Evolutionary conservation across 805 yeast genomes (phyloP).

Genomic region (Candida rishiriensis): DNA sequence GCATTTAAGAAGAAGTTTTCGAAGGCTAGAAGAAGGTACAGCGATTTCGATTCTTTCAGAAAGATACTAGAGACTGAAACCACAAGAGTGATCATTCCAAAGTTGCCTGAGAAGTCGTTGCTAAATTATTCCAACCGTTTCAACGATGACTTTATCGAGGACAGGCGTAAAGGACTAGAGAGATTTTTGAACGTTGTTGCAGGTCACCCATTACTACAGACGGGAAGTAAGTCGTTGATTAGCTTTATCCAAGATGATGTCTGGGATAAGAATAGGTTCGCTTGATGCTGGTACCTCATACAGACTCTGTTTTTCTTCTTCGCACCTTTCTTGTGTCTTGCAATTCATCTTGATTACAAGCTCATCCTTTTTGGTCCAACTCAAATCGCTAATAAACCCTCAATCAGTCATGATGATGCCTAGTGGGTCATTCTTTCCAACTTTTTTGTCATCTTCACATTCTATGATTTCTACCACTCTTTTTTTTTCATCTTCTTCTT

Average conservation of each 20-base stretch:
- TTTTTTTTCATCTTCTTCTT: too few species aligned
- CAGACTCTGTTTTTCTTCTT: too few species aligned
- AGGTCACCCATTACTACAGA: conserved; percentile 90
- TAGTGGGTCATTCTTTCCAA: too few species aligned
- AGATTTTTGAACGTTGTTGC: conserved; percentile 73
- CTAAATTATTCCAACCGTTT: conserved; percentile 62
- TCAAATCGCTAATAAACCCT: too few species aligned
- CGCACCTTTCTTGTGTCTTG: too few species aligned
- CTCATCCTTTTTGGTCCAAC: too few species aligned
- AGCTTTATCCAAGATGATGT: conserved; percentile 84
- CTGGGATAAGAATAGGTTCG: conserved; percentile 50
- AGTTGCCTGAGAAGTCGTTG: conserved; percentile 78
- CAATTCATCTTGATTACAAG: too few species aligned
- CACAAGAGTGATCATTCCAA: conserved; percentile 77
- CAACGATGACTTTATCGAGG: conserved; percentile 77
- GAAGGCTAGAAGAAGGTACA: conserved; percentile 77
- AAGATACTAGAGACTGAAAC: conserved; percentile 71
- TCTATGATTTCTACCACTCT: too few species aligned
- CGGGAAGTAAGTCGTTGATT: conserved; percentile 72
- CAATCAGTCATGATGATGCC: too few species aligned
- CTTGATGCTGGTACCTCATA: neutral
- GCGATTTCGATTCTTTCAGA: conserved; percentile 82
- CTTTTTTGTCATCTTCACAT: too few species aligned
- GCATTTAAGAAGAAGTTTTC: conserved; percentile 64
- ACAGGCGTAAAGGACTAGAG: conserved; percentile 78